These are phyloP conservation scores for Megacollybia marginata DNA, from an alignment of 768 basidiomycete species.

Conservation along the genomic window DNA sequence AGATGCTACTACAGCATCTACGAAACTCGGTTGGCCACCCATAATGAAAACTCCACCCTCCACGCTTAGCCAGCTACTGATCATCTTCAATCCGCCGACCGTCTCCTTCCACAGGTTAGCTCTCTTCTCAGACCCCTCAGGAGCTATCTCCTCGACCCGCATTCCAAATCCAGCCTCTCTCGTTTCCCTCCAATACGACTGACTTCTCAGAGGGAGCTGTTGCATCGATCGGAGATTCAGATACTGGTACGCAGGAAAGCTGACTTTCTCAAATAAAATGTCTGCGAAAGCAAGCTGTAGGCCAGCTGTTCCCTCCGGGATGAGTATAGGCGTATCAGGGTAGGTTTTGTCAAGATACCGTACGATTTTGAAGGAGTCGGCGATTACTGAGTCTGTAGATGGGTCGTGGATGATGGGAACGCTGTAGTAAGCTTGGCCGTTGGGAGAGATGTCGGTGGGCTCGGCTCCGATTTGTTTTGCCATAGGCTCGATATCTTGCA, in stretches of 20 bases:
- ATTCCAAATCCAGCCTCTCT: constrained; percentile 24
- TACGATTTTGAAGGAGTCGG: constrained; percentile 37
- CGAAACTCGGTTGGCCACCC: constrained; percentile 25
- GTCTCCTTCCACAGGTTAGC: constrained; percentile 19
- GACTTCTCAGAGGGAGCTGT: constrained; percentile 19
- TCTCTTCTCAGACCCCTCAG: constrained; percentile 16
- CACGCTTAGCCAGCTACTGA: constrained; percentile 21
- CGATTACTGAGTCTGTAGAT: constrained; percentile 24
- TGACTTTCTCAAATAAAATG: background rate
- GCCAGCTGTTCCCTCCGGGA: constrained; percentile 22
- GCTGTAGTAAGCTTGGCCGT: constrained; percentile 27
- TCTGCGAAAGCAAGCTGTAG: constrained; percentile 15
- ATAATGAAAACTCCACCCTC: constrained; percentile 23
- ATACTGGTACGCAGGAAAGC: background rate
- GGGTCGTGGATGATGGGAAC: constrained; percentile 43
- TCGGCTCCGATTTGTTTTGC: constrained; percentile 24
- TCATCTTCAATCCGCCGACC: constrained; percentile 14
- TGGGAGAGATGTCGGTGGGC: constrained; percentile 21
- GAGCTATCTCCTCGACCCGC: constrained; percentile 28
- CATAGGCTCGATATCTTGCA: constrained; percentile 33
- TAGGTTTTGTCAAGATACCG: constrained; percentile 41
- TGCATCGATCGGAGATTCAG: constrained; percentile 7
- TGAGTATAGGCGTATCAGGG: constrained; percentile 27
- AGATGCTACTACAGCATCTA: constrained; percentile 25
- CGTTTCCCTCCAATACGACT: constrained; percentile 24